Conservation (phyloP, 164 flowering plant species). For the grape (Vitis vinifera) region DNA sequence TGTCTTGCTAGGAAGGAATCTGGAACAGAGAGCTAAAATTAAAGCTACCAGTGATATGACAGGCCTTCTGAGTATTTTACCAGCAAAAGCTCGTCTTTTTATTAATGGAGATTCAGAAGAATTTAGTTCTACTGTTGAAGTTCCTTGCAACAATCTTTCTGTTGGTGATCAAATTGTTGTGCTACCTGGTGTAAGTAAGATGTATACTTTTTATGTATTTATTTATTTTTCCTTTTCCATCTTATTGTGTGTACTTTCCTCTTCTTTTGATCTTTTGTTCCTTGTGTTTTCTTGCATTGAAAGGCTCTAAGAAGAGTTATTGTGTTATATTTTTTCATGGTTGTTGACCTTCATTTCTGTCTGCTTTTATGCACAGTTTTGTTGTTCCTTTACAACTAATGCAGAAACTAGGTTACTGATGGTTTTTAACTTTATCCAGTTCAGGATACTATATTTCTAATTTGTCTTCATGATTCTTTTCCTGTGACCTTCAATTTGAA, state of each 20-base stretch:
- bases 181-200: slow-evolving; percentile 85
- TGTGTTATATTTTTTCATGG: neutral
- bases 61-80: slow-evolving; percentile 78
- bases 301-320: neutral
- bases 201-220: neutral
- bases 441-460: neutral
- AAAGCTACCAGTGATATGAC: slow-evolving; percentile 98
- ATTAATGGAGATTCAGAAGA: slow-evolving; percentile 46
- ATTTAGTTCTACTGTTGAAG: slow-evolving; percentile 62
- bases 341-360: neutral
- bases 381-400: neutral
- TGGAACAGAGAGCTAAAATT: slow-evolving; percentile 96
- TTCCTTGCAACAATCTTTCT: slow-evolving; percentile 73
- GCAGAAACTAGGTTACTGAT: neutral
- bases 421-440: neutral
- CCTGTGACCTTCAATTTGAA: neutral
- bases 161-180: slow-evolving; percentile 84
- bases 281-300: neutral
- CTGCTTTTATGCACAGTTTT: neutral
- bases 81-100: slow-evolving; percentile 93
- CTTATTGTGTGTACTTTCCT: neutral
- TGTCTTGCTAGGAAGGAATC: slow-evolving; percentile 92
- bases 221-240: too few relatives aligned
- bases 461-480: neutral
- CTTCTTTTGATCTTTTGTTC: neutral